Evolutionary conservation across 768 basidiomycete species (phyloP), one percentile per base, ranked within the genome.

Genomic region (Dentipellis sp.): DNA sequence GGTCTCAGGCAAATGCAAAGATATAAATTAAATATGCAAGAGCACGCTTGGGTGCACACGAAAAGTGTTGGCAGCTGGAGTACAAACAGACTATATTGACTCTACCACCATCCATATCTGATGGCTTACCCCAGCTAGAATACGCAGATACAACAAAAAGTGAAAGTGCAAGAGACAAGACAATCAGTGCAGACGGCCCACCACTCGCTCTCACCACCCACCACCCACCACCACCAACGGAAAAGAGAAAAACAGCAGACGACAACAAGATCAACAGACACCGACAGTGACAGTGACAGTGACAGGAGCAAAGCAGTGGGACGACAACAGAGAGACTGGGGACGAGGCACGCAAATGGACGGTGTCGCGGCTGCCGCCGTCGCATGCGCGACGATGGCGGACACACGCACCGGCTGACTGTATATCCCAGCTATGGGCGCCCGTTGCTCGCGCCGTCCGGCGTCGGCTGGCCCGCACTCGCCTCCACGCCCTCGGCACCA

Each of bases 401-500:
- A 9, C 12, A 45, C n/a, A 45, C 42, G 7, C 42, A 45, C 42
- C 42, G n/a, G 42, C n/a, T 45, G 19, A 16, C 19, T 14, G 14
- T 45, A 45, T 19, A n/a, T 19, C 42, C n/a, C 42, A 16, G n/a
- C n/a, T 19, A 45, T 45, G 19, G 42, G n/a, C 42, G 16, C 19
- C 42, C n/a, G 42, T 17, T n/a, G 42, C n/a, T n/a, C 42, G 3
- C 48, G 48, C 21, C 48, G 29, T 50, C 29, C 48, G 17, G 17
- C 29, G 1, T 19, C 17, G 17, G 10, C 48, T 23, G 17, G 22
- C 19, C 46, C 23, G 10, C 58, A 1, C 55, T 62, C 42, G 65
- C 38, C 21, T 46, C 50, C 58, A 63, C 45, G n/a, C 37, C 37
- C 8, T 57, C 53, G 38, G 58, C 34, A 45, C 52, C 53, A 12